Conservation (phyloP, 202 grass and related monocot species). For the Dendrocalamus latiflorus region DNA sequence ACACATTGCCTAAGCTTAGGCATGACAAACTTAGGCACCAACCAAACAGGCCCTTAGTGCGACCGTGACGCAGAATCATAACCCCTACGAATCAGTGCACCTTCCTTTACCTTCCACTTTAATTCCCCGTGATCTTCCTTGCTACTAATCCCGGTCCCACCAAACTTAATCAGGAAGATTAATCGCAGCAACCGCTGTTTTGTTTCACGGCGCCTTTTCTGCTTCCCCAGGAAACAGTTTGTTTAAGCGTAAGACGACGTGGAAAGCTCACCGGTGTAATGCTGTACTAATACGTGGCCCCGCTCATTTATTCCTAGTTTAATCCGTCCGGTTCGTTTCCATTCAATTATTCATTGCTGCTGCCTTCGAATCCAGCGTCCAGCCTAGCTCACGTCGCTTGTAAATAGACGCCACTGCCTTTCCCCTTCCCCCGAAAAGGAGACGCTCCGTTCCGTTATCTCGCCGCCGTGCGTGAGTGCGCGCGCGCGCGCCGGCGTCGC, state of each 20-base stretch:
- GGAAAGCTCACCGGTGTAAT: constrained; percentile 40
- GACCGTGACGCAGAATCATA: not conserved
- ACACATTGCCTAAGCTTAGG: no score
- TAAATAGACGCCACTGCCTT: constrained; percentile 31
- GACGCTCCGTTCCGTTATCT: not conserved
- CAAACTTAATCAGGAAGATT: not conserved
- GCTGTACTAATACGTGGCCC: not conserved
- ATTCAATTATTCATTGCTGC: constrained; percentile 10
- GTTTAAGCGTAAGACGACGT: constrained; percentile 11
- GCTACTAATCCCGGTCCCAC: not conserved
- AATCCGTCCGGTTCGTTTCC: not conserved
- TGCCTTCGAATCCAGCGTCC: constrained; percentile 19
- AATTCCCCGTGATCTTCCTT: not conserved
- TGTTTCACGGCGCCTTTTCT: not conserved
- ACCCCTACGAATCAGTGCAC: not conserved
- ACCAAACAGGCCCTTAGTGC: no score
- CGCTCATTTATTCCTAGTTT: not conserved
- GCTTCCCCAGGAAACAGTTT: not conserved
- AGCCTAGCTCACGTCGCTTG: constrained; percentile 14
- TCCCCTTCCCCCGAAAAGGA: not conserved
- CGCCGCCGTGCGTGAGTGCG: not conserved
- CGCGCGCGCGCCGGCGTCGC: not conserved
- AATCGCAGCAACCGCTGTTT: not conserved
- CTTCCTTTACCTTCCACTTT: not conserved
- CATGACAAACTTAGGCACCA: no score